Evolutionary conservation across 140 eudicot genomes (phyloP), one percentile per base, ranked within the genome.

Genomic region (Senecio squalidus): DNA sequence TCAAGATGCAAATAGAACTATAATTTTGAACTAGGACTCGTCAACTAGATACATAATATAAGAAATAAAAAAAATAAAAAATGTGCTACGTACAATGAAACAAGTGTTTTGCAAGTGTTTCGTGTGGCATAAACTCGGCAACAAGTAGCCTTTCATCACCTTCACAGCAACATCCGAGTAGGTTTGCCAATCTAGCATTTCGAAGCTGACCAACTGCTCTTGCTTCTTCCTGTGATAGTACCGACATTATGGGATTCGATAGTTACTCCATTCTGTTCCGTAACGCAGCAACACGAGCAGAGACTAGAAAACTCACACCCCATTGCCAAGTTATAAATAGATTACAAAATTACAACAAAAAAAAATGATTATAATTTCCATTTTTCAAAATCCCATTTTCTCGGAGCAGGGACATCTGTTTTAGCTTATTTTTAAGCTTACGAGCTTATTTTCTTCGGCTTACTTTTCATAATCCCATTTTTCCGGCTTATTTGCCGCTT

Each of bases 111-210:
- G 95, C 97, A 54, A 89, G 97, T 33, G 95, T 89, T 65, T 89
- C 88, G 48, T 83, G 82, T 65, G 98, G 95, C 98, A 90, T 80
- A 58, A 83, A 90, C 74, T 90, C 95, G 8, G 97, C 94, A 45
- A 90, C 88, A 45, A 90, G 90, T 38, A 90, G 43, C 62, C 98
- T 76, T 69, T 90, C 98, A 52, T 81, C 94, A 11, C 95, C 98
- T 72, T 90, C 97, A 71, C 79, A 80, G 66, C 97, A 90, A 47
- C 95, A 90, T 58, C 98, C 98, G 31, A 90, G 81, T 36, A 90
- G 70, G 76, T 90, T 90, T 31, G 88, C 91, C 69, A 90, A 76
- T 74, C 85, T 80, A 33, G 70, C 76, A 69, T 71, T 90, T 68
- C 95, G 72, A 14, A 90, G 91, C 71, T 86, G 91, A 60, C 98